Base-by-base conservation (phyloP, 768 basidiomycete genomes). In the Rhodotorula graminis region DNA sequence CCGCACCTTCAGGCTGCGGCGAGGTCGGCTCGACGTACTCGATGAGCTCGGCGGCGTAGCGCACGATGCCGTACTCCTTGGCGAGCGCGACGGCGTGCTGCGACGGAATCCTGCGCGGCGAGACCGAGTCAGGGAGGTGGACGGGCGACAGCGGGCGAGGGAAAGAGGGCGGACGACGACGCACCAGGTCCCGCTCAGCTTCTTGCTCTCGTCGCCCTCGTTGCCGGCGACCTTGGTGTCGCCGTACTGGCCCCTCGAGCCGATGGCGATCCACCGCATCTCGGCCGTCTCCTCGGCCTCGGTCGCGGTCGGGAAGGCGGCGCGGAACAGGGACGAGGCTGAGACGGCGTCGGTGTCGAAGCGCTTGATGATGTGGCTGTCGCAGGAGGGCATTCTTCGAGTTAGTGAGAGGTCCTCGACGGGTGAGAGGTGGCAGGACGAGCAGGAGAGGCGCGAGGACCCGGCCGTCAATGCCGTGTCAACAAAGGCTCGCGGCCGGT, bases 261-360 rank as follows among this genome's bases (percentile, higher is more conserved):
- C 69, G 7, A 58, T 33, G 29, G 60, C 47, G 37, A 77, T 60
- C 68, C 70, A 77, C 15, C 64, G 69, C 76, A 77, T 75, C 67
- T 77, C 76, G 44, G 52, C 37, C 12, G 49, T 44, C 61, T 78
- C 77, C 27, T 73, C 75, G 8, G 65, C 68, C 5, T 67, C 75
- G 8, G 59, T 42, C 19, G 77, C 72, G 37, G 10, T 42, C 14
- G 77, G 77, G 65, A 68, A 78, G 2, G 77, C 77, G 46, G 73
- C 77, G 49, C 74, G 72, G 70, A 78, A 78, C 47, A 78, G 75
- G 27, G 75, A 76, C 0, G 72, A 73, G 18, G 77, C 77, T 0
- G 74, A 76, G n/a, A 78, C 66, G 55, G 77, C 77, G 58, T 76
- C 58, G 21, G 77, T 78, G 61, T 78, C 77, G 74, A 78, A 78